Evolutionary conservation across 2,329 filamentous ascomycete genomes (phyloP), one percentile per base, ranked within the genome.

Genomic region (Claviceps cyperi): DNA sequence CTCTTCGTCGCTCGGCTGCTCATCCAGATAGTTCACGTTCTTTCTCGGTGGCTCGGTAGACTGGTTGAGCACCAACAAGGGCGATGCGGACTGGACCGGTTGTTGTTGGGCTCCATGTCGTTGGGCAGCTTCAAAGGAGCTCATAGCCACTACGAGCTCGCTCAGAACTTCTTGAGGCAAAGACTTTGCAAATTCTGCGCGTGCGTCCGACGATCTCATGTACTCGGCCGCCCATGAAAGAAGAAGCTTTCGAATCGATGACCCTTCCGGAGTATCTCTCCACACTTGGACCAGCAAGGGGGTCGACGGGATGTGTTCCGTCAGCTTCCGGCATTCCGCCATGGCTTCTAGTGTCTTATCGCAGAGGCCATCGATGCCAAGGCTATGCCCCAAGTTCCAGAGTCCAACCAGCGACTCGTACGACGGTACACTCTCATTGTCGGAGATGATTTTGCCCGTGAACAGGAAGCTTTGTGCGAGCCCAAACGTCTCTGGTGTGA

Each of bases 191-290:
- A 81, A 81, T 52, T 78, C 75, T 8, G 73, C 68, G 17, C 76
- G 69, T 1, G 70, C 69, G 21, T 77, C 72, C 3, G 76, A 78
- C 0, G 74, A 74, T 41, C 75, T 67, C 66, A 81, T 78, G 56
- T 81, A 81, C 61, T 82, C 78, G 24, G 77, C 78, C 1, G 77
- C 75, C 79, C 79, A 83, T 11, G 69, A 72, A 3, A 81, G 65
- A 14, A 83, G 69, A 38, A 82, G 71, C 52, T 70, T 69, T 39
- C 78, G 71, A 46, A 83, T 75, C 1, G 75, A 71, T 2, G 77
- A 81, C 8, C 77, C 77, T 54, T 78, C 75, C 0, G 77, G 76
- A 0, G 77, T 80, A 48, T 81, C 76, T 46, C 75, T 71, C 78
- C 78, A 82, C 6, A 79, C 78, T 56, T 77, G 72, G 1, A 81